Conservation (phyloP, 148 eudicot species). For the Persicaria maculosa region DNA sequence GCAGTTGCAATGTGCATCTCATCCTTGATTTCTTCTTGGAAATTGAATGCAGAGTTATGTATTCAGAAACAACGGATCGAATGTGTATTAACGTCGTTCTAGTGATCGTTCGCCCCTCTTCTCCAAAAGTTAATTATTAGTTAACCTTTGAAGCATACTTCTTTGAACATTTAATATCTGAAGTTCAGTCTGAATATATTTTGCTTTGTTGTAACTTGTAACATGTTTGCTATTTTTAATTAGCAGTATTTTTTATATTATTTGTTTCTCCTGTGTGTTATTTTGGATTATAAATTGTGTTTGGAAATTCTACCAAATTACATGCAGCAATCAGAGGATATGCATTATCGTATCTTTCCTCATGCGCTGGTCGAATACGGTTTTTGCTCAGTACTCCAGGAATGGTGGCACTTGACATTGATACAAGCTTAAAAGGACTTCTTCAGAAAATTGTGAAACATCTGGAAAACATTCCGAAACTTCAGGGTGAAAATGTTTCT, state of each 20-base stretch:
- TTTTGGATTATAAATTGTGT: background rate
- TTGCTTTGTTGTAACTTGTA: background rate
- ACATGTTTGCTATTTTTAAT: background rate
- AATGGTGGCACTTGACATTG: conserved; percentile 97
- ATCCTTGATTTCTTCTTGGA: background rate
- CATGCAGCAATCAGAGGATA: conserved; percentile 95
- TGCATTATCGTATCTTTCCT: conserved; percentile 90
- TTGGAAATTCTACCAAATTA: conserved; percentile 11
- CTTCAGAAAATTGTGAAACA: conserved; percentile 87
- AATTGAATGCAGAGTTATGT: background rate
- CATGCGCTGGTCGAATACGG: conserved; percentile 93
- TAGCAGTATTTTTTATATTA: background rate
- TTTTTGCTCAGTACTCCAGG: conserved; percentile 93
- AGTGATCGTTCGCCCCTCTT: background rate
- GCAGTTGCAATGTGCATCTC: background rate
- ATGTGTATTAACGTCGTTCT: background rate
- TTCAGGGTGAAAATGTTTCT: conserved; percentile 92
- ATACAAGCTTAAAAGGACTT: conserved; percentile 75
- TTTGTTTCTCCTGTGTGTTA: background rate
- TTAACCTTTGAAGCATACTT: background rate
- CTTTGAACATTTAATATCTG: background rate
- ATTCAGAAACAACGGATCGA: background rate
- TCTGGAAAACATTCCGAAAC: conserved; percentile 93
- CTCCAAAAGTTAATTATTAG: background rate
- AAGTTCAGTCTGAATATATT: background rate